Conservation (phyloP, 1,139 yeast genomes). For the Kodamaea derodonti region DNA sequence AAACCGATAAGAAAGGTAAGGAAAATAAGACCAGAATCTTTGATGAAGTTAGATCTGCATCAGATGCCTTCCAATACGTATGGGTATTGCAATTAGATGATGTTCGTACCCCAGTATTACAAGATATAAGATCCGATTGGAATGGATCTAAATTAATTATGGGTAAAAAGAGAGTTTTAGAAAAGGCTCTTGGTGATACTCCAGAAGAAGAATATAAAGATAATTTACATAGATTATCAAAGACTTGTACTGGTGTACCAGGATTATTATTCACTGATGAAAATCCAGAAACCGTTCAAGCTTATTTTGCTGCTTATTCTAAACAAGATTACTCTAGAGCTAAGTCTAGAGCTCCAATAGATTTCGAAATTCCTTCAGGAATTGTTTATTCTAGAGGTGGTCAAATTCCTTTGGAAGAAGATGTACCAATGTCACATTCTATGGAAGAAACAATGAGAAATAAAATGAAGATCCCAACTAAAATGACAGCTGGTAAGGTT, state of each 20-base stretch:
- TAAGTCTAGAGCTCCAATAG: slow-evolving; percentile 76
- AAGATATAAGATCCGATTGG: slow-evolving; percentile 92
- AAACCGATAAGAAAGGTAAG: slow-evolving; percentile 92
- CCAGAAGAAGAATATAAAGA: slow-evolving; percentile 89
- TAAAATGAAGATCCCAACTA: slow-evolving; percentile 87
- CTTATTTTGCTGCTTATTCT: slow-evolving; percentile 74
- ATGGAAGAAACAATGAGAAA: slow-evolving; percentile 89
- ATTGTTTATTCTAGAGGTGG: slow-evolving; percentile 94
- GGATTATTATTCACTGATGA: slow-evolving; percentile 90
- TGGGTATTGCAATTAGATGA: slow-evolving; percentile 88
- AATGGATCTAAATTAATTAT: slow-evolving; percentile 78
- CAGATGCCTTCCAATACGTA: slow-evolving; percentile 72
- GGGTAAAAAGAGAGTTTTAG: slow-evolving; percentile 91
- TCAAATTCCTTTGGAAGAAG: slow-evolving; percentile 83
- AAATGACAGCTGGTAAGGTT: slow-evolving; percentile 84
- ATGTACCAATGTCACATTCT: slow-evolving; percentile 94
- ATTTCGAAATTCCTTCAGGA: slow-evolving; percentile 85
- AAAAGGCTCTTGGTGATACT: slow-evolving; percentile 84
- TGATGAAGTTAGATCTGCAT: slow-evolving; percentile 79
- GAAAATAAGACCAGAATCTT: slow-evolving; percentile 89
- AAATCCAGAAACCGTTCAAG: slow-evolving; percentile 74
- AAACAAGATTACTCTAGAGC: slow-evolving; percentile 88
- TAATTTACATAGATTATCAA: slow-evolving; percentile 66
- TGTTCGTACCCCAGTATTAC: slow-evolving; percentile 93
- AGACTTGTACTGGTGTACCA: slow-evolving; percentile 63